Percentiles rank a stretch among this genome's conserved stretches.
These are phyloP conservation scores for Trichothecium roseum DNA, from an alignment of 2,329 filamentous ascomycete species.

Conservation along the genomic window DNA sequence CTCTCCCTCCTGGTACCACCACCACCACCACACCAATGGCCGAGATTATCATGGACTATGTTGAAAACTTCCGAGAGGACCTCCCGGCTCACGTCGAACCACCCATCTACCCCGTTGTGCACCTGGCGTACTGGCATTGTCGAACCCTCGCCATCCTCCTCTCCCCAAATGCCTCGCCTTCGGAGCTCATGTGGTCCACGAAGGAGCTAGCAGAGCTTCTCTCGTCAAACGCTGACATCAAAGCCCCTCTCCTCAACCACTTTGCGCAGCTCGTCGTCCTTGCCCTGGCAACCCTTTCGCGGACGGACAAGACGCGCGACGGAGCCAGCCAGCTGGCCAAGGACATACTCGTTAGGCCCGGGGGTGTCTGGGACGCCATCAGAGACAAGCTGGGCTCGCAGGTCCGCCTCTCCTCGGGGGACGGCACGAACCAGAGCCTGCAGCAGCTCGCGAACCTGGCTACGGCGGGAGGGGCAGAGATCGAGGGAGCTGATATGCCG, in stretches of 20 bases:
- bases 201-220: constrained; percentile 49
- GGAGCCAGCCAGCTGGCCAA: constrained; percentile 46
- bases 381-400: constrained; percentile 28
- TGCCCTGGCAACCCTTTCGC: constrained; percentile 49
- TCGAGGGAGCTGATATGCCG: constrained; percentile 15
- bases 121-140: constrained; percentile 61
- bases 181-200: constrained; percentile 50
- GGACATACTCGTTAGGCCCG: constrained; percentile 43
- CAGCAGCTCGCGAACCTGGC: constrained; percentile 52
- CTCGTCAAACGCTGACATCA: constrained; percentile 39
- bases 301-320: constrained; percentile 41
- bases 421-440: constrained; percentile 33
- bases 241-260: constrained; percentile 58
- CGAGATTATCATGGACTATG: constrained; percentile 23
- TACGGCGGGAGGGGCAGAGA: constrained; percentile 24
- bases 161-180: constrained; percentile 41
- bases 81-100: constrained; percentile 48
- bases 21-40: constrained; percentile 23
- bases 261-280: constrained; percentile 50
- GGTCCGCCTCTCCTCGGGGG: constrained; percentile 22
- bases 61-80: constrained; percentile 55
- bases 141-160: constrained; percentile 54
- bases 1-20: constrained; percentile 21
- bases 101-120: constrained; percentile 42
- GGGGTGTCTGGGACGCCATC: constrained; percentile 47